phyloP scores from a whole-genome alignment of 495 filamentous ascomycete genomes.

The Entonaema liquescens region DNA sequence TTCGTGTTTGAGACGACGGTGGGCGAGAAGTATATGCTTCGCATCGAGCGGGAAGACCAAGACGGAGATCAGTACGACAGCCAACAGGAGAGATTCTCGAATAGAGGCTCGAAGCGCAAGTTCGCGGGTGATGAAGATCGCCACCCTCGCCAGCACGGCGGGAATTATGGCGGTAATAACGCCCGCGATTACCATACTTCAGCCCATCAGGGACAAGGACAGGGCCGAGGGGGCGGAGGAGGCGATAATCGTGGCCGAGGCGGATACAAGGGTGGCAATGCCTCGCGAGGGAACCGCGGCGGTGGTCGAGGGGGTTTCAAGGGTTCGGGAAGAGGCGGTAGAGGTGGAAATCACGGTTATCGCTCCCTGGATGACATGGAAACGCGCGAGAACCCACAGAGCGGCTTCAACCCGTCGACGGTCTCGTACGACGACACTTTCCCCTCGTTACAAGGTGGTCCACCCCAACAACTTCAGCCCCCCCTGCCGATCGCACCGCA shows the following conservation, averaged over 20 bases:
- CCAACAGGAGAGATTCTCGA: constrained; percentile 65
- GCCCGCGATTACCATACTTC: constrained; percentile 52
- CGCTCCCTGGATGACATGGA: constrained; percentile 58
- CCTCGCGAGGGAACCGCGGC: constrained; percentile 3
- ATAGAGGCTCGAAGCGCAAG: constrained; percentile 65
- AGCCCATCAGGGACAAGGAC: constrained; percentile 58
- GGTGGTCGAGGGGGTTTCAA: constrained; percentile 7
- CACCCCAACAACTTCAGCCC: constrained; percentile 22
- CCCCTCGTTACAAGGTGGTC: constrained; percentile 25
- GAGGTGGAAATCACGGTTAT: constrained; percentile 57
- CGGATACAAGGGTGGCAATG: constrained; percentile 38
- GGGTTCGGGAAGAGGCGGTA: constrained; percentile 45
- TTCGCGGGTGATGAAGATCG: constrained; percentile 62
- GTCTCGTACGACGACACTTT: constrained; percentile 56
- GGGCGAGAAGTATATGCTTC: constrained; percentile 83
- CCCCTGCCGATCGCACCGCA: constrained; percentile 29
- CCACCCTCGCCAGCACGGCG: constrained; percentile 41
- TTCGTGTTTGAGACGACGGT: constrained; percentile 81
- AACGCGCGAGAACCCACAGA: constrained; percentile 47
- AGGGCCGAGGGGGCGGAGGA: constrained; percentile 54
- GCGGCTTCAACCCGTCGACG: constrained; percentile 43
- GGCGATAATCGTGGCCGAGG: constrained; percentile 56
- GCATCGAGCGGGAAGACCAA: constrained; percentile 74
- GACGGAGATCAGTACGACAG: constrained; percentile 66
- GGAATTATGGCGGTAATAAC: constrained; percentile 48